phyloP scores from a whole-genome alignment of 805 yeast species.

The Schizosaccharomyces cryophilus region DNA sequence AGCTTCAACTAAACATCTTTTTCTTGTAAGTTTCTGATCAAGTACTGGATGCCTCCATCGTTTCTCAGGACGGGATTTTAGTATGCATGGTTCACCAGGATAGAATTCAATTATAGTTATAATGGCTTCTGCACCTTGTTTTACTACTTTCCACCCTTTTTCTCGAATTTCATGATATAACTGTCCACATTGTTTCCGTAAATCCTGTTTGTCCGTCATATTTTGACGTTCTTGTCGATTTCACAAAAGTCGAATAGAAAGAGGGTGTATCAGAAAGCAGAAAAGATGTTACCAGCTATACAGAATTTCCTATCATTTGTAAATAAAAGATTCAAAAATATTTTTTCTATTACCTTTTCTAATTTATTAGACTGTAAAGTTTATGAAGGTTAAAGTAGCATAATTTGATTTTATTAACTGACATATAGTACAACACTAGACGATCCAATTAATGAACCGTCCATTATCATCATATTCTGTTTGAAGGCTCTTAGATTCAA shows the following conservation, averaged over 20 bases:
- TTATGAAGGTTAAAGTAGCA: too few relatives aligned
- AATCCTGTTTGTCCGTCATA: not conserved
- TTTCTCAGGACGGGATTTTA: conserved; percentile 73
- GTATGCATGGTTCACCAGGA: conserved; percentile 16
- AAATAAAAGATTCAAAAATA: too few relatives aligned
- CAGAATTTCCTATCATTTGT: too few relatives aligned
- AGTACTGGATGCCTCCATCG: conserved; percentile 71
- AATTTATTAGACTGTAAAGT: too few relatives aligned
- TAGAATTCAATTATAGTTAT: conserved; percentile 35
- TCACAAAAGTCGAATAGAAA: not conserved
- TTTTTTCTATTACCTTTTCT: too few relatives aligned
- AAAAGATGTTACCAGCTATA: not conserved
- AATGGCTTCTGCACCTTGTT: conserved; percentile 77
- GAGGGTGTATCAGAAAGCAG: not conserved
- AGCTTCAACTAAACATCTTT: conserved; percentile 66
- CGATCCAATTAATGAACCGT: too few relatives aligned
- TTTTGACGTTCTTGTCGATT: not conserved
- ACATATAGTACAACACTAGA: too few relatives aligned
- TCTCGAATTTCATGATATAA: not conserved
- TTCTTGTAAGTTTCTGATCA: conserved; percentile 51
- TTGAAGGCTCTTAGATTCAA: too few relatives aligned
- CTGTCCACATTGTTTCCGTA: not conserved
- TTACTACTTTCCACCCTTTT: not conserved
- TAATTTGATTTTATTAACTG: too few relatives aligned
- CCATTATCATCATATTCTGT: too few relatives aligned